These are phyloP conservation scores for Pistacia integerrima DNA, from an alignment of 345 rosid genomes.

Conservation along the genomic window DNA sequence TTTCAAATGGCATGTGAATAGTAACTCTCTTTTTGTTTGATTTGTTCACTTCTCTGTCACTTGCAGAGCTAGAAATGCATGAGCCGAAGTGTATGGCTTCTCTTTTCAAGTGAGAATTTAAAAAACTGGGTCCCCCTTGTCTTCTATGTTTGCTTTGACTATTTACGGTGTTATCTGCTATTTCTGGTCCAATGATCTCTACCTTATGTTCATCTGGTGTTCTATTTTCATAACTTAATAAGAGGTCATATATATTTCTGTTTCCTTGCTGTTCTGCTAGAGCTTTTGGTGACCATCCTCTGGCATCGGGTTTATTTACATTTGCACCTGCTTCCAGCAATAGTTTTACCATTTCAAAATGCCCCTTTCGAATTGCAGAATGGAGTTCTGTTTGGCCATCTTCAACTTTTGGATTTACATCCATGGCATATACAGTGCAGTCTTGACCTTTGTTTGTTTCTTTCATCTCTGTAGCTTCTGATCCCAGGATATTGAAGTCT, in stretches of 20 bases:
- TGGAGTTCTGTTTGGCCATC: conserved; percentile 49
- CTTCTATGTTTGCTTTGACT: conserved; percentile 29
- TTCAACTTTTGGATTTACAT: conserved; percentile 32
- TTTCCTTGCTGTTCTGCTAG: conserved; percentile 53
- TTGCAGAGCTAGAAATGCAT: conserved; percentile 24
- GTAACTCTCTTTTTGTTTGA: conserved; percentile 69
- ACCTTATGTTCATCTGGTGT: conserved; percentile 49
- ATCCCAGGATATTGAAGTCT: conserved; percentile 17
- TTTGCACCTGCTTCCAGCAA: conserved; percentile 54
- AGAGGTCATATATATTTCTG: conserved; percentile 49
- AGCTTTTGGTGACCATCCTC: conserved; percentile 52
- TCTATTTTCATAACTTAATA: conserved; percentile 46
- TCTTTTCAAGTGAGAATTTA: conserved; percentile 26
- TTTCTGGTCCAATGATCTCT: conserved; percentile 42
- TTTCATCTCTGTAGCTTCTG: conserved; percentile 35
- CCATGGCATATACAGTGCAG: conserved; percentile 17
- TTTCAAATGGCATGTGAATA: conserved; percentile 57
- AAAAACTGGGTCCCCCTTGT: conserved; percentile 25
- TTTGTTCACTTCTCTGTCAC: conserved; percentile 26
- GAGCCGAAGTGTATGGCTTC: conserved; percentile 33
- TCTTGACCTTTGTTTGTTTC: conserved; percentile 29
- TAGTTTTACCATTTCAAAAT: conserved; percentile 59
- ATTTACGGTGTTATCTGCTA: conserved; percentile 15
- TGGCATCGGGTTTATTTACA: conserved; percentile 48
- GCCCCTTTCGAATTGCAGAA: conserved; percentile 51